Percentiles rank a stretch among this genome's conserved stretches.
Evolutionary conservation across 2,329 filamentous ascomycete genomes (phyloP).

Genomic region (Alternaria metachromatica): DNA sequence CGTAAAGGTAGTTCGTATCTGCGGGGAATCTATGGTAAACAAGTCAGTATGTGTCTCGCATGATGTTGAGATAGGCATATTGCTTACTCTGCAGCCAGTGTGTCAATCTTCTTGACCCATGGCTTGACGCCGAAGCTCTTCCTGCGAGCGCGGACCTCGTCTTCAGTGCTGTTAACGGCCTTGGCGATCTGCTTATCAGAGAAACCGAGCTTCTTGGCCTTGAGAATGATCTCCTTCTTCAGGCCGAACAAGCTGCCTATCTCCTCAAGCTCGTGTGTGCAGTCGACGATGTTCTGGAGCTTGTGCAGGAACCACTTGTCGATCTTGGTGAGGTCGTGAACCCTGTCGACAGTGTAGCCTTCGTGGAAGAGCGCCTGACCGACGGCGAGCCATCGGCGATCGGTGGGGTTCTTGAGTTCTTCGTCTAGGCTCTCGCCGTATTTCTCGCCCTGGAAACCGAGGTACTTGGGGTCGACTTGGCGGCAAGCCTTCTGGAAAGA

Average conservation of each 20-base stretch:
- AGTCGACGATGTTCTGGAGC: conserved; percentile 95
- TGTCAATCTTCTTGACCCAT: conserved; percentile 99
- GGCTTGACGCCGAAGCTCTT: conserved; percentile 88
- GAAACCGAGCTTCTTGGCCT: conserved; percentile 97
- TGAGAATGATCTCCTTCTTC: conserved; percentile 85
- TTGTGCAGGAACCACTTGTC: conserved; percentile 99
- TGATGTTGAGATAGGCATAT: conserved; percentile 54
- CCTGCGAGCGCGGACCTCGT: conserved; percentile 84
- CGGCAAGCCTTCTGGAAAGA: conserved; percentile 99
- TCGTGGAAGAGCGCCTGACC: conserved; percentile 98
- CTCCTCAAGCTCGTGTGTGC: conserved; percentile 82
- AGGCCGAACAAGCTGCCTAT: conserved; percentile 82
- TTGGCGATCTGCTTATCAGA: conserved; percentile 93
- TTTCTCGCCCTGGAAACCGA: conserved; percentile 93
- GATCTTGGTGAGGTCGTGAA: conserved; percentile 96
- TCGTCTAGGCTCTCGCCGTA: conserved; percentile 87
- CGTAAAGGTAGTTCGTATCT: background rate
- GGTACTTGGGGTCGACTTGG: conserved; percentile 89
- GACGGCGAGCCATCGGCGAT: conserved; percentile 95
- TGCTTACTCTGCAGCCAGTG: conserved; percentile 78
- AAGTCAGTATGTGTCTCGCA: background rate
- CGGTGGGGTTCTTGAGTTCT: conserved; percentile 88
- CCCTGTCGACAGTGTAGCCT: conserved; percentile 87
- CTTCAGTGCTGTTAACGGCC: conserved; percentile 84
- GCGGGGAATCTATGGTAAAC: too few species aligned